Base-by-base conservation (phyloP, 495 filamentous ascomycete species). In the Neurospora sp. region DNA sequence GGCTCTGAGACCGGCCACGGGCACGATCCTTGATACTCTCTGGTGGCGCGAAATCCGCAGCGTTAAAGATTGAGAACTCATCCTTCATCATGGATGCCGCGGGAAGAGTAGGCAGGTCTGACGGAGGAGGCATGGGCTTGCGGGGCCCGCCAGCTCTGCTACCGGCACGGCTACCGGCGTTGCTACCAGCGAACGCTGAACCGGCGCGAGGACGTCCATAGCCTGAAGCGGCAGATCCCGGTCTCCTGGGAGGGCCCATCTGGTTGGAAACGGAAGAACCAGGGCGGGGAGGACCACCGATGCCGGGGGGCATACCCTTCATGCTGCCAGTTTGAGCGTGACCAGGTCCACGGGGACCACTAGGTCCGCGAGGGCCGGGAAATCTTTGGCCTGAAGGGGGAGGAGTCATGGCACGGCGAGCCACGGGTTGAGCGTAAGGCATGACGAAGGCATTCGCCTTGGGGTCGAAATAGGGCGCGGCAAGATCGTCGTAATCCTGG, bases 321-420 rank as follows among this genome's bases (percentile, higher is more conserved):
- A 79, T 78, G 37, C 53, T 65, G 53, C 83, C 82, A 61, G 80
- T 79, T 40, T 82, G 76, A 68, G 84, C 83, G 72, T 72, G 82
- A n/a, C 71, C 61, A 40, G 71, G 71, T 40, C 71, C 71, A 9
- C 72, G 72, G 22, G 79, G 79, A 40, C 79, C 78, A 69, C 77
- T 79, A 38, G 71, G 71, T 22, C 71, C 71, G 71, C 76, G 40
- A 73, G 77, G 84, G 73, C 81, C 84, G 74, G 71, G 80, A 85
- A 93, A 93, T 69, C 92, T 88, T 41, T 93, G 91, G 40, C 89
- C 90, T 16, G 90, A 88, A 27, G 96, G 94, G 20, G 96, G 96
- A 39, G 96, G 96, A 38, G 96, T 98, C 96, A 99, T 99, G 59
- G 96, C 96, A 74, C 96, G 91, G 77, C 96, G 93, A 73, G 86